These are phyloP conservation scores for Xylaria multiplex DNA, from an alignment of 2,329 filamentous ascomycete species.

Conservation along the genomic window DNA sequence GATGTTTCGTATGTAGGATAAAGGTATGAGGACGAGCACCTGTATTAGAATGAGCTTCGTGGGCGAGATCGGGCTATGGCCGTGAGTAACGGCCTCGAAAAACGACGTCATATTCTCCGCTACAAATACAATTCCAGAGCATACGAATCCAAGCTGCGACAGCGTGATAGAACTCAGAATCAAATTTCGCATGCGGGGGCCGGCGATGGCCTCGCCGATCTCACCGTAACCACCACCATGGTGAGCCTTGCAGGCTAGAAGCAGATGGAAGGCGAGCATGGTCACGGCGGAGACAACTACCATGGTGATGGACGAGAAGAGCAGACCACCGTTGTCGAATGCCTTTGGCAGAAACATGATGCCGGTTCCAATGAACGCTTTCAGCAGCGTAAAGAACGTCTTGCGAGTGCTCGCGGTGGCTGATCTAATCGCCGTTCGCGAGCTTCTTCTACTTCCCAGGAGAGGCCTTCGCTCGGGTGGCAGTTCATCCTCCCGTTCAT, in stretches of 20 bases:
- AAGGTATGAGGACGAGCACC: slow-evolving; percentile 70
- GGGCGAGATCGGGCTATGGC: slow-evolving; percentile 62
- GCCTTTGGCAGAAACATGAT: slow-evolving; percentile 86
- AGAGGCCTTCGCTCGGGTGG: slow-evolving; percentile 68
- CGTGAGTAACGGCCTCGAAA: slow-evolving; percentile 67
- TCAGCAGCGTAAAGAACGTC: slow-evolving; percentile 81
- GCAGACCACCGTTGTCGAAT: slow-evolving; percentile 77
- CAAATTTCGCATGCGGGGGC: slow-evolving; percentile 69
- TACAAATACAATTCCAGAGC: slow-evolving; percentile 79
- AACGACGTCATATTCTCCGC: slow-evolving; percentile 79
- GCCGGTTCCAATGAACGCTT: slow-evolving; percentile 81
- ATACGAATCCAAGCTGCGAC: slow-evolving; percentile 82
- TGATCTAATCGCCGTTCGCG: slow-evolving; percentile 54
- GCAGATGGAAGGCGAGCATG: slow-evolving; percentile 76
- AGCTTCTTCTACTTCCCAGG: slow-evolving; percentile 64
- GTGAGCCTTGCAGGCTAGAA: slow-evolving; percentile 71
- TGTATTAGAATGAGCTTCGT: slow-evolving; percentile 73
- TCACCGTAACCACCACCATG: slow-evolving; percentile 80
- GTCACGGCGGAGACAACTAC: slow-evolving; percentile 72
- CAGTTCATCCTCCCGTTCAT: slow-evolving; percentile 45
- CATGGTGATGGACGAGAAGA: slow-evolving; percentile 77
- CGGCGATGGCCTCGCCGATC: slow-evolving; percentile 73
- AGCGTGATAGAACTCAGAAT: slow-evolving; percentile 77
- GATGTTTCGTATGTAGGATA: slow-evolving; percentile 78
- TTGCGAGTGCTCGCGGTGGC: slow-evolving; percentile 75